Evolutionary conservation across 2,329 filamentous ascomycete genomes (phyloP).

Genomic region (Penicillium sp.): DNA sequence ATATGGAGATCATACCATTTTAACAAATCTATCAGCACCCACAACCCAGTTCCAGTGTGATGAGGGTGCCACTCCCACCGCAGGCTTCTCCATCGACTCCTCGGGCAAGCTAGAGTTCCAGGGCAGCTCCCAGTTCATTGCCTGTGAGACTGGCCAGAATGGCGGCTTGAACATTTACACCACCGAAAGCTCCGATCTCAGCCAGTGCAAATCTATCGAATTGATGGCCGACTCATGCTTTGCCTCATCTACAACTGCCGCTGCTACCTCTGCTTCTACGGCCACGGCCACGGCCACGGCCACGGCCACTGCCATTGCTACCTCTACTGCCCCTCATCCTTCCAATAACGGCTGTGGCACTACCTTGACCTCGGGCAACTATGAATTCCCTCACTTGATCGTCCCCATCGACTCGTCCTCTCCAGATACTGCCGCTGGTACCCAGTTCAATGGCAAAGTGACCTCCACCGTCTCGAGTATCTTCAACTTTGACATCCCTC

Average conservation of each 20-base stretch:
- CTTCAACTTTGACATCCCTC: conserved; percentile 71
- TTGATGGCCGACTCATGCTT: conserved; percentile 43
- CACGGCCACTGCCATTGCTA: background rate
- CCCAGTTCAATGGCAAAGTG: conserved; percentile 60
- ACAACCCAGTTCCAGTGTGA: conserved; percentile 67
- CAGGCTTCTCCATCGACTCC: conserved; percentile 60
- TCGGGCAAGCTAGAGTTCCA: conserved; percentile 58
- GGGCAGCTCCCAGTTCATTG: conserved; percentile 59
- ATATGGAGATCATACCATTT: conserved; percentile 14
- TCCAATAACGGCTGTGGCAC: conserved; percentile 46
- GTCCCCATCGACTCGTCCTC: conserved; percentile 60
- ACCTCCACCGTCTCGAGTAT: conserved; percentile 60
- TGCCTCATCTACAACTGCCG: background rate
- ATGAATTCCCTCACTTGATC: conserved; percentile 65
- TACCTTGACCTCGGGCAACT: conserved; percentile 48
- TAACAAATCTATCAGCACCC: conserved; percentile 46
- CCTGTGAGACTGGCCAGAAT: conserved; percentile 58
- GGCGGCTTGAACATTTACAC: conserved; percentile 48
- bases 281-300: no score
- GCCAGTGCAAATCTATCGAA: conserved; percentile 38
- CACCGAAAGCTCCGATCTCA: conserved; percentile 33
- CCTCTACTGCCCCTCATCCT: conserved; percentile 13
- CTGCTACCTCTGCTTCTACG: background rate
- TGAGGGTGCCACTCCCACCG: conserved; percentile 53
- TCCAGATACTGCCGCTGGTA: conserved; percentile 58